These are phyloP conservation scores for Pluteus cervinus DNA, from an alignment of 768 basidiomycete species.

Conservation along the genomic window DNA sequence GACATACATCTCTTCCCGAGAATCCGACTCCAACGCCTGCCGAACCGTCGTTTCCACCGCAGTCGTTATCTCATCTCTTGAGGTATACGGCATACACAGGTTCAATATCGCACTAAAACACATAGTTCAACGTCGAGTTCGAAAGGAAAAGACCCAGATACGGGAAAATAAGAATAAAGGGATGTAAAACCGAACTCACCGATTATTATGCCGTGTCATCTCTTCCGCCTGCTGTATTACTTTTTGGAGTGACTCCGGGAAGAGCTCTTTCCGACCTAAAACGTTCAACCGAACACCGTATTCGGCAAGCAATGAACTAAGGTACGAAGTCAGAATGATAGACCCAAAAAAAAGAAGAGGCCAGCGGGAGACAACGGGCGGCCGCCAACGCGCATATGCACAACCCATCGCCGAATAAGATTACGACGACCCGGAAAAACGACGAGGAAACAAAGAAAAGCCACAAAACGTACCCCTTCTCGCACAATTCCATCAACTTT, in stretches of 20 bases:
- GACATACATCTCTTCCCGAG: no score
- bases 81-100: conserved; percentile 88
- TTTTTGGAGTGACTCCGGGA: conserved; percentile 69
- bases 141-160: background rate
- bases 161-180: background rate
- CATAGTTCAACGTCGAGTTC: background rate
- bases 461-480: conserved; percentile 73
- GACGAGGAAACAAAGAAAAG: no score
- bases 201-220: conserved; percentile 67
- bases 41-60: conserved; percentile 57
- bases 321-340: background rate
- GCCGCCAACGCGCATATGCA: no score
- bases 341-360: background rate
- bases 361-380: no score
- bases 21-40: no score
- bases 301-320: conserved; percentile 71
- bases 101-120: conserved; percentile 89
- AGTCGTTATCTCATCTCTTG: conserved; percentile 84
- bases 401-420: no score
- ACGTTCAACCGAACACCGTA: conserved; percentile 84
- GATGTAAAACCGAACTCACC: no score
- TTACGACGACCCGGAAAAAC: no score
- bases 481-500: conserved; percentile 70
- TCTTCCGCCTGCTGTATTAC: conserved; percentile 68
- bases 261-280: conserved; percentile 66